Conservation (phyloP, 2,329 filamentous ascomycete genomes). For the Arachnomyces sp. region DNA sequence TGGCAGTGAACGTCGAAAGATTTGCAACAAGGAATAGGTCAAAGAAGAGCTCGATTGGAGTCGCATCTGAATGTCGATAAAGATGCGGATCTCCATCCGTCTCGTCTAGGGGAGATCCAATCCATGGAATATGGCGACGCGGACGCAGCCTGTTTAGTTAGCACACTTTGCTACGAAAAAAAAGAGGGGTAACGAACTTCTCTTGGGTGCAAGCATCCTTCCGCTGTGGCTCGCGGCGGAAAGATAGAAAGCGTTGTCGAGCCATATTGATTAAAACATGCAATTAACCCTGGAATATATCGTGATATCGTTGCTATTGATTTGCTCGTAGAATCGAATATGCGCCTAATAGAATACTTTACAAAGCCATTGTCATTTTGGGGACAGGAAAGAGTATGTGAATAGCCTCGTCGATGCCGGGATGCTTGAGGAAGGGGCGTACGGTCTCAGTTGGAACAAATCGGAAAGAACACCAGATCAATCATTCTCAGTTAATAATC, state of each 20-base stretch:
- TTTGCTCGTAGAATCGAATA: not conserved
- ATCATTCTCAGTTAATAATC: too few species aligned
- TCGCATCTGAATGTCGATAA: conserved; percentile 42
- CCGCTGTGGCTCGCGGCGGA: conserved; percentile 21
- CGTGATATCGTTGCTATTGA: not conserved
- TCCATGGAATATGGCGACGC: conserved; percentile 22
- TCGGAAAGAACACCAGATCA: too few species aligned
- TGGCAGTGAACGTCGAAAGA: conserved; percentile 53
- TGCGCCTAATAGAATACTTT: not conserved
- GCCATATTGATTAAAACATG: conserved; percentile 20
- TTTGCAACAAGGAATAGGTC: conserved; percentile 59
- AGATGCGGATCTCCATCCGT: conserved; percentile 25
- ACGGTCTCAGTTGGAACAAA: too few species aligned
- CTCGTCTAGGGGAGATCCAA: conserved; percentile 28
- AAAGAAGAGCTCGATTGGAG: conserved; percentile 52
- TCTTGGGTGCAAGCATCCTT: conserved; percentile 10
- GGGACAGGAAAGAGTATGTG: too few species aligned
- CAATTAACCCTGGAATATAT: not conserved
- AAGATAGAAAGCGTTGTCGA: conserved; percentile 22
- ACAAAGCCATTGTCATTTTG: too few species aligned
- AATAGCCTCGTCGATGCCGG: too few species aligned
- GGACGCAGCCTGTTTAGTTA: conserved; percentile 8
- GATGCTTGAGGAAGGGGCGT: too few species aligned
- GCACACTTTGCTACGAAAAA: not conserved
- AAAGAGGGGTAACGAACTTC: conserved; percentile 17